Percentiles rank a stretch among this genome's conserved stretches.
These are phyloP conservation scores for Pascua guehoae DNA, from an alignment of 1,284 basidiomycete genomes.

Conservation along the genomic window DNA sequence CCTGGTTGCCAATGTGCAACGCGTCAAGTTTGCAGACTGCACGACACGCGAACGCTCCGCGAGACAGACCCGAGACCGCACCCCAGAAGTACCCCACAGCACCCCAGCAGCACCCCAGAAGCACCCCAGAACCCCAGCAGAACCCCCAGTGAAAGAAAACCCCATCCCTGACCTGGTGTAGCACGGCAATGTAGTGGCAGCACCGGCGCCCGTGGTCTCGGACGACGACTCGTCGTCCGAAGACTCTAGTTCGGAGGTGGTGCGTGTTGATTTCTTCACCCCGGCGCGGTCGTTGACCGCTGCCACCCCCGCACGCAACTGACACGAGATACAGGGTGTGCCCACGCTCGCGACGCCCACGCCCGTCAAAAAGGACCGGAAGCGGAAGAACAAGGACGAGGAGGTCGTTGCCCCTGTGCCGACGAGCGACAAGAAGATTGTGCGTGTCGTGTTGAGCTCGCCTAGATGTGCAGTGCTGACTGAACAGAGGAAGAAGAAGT, in stretches of 20 bases:
- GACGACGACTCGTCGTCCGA: constrained; percentile 17
- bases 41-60: neutral
- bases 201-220: constrained; percentile 3
- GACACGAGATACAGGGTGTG: constrained; percentile 14
- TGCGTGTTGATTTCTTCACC: neutral
- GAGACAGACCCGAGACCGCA: constrained; percentile 3
- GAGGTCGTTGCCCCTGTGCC: neutral
- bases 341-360: constrained; percentile 19
- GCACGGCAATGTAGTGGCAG: neutral
- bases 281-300: neutral
- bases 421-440: neutral
- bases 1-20: no score
- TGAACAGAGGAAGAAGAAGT: no score
- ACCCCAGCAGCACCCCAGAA: neutral
- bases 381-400: constrained; percentile 21
- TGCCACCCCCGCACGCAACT: neutral
- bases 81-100: constrained; percentile 4
- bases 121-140: constrained; percentile 1
- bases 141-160: no score
- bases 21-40: no score
- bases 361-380: constrained; percentile 29
- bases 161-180: no score
- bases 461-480: no score
- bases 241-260: constrained; percentile 2
- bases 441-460: no score